These are phyloP conservation scores for Parsonsia alboflavescens DNA, from an alignment of 257 asterid genomes.

Conservation along the genomic window DNA sequence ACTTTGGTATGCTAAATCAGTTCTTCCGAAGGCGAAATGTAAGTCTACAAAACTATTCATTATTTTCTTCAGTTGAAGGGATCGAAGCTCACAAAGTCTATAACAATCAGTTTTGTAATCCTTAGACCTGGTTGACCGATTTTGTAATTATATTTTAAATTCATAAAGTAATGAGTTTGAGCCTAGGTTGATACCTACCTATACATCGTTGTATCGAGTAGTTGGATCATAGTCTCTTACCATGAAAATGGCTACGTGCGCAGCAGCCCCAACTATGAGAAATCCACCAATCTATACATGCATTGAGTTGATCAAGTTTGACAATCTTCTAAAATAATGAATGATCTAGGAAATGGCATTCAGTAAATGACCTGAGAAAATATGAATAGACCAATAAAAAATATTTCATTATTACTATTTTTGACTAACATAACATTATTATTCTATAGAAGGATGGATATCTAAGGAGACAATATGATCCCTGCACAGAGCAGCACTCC, in stretches of 20 bases:
- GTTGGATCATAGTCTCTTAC: no score
- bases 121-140: neutral
- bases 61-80: neutral
- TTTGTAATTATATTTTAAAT: neutral
- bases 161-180: neutral
- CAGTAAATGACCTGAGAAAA: neutral
- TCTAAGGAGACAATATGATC: constrained; percentile 72
- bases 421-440: constrained; percentile 26
- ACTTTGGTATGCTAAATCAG: constrained; percentile 35
- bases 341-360: neutral
- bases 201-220: no score
- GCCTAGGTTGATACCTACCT: neutral
- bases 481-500: constrained; percentile 88
- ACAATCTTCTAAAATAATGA: constrained; percentile 3
- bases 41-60: constrained; percentile 16
- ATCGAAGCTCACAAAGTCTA: neutral
- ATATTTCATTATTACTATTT: constrained; percentile 7
- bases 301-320: neutral
- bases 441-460: constrained; percentile 44
- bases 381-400: neutral
- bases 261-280: no score
- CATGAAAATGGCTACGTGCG: no score
- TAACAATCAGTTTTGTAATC: neutral
- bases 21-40: constrained; percentile 46
- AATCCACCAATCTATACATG: neutral